Conservation (phyloP, 345 rosid species). For the Eucalyptus marginata region DNA sequence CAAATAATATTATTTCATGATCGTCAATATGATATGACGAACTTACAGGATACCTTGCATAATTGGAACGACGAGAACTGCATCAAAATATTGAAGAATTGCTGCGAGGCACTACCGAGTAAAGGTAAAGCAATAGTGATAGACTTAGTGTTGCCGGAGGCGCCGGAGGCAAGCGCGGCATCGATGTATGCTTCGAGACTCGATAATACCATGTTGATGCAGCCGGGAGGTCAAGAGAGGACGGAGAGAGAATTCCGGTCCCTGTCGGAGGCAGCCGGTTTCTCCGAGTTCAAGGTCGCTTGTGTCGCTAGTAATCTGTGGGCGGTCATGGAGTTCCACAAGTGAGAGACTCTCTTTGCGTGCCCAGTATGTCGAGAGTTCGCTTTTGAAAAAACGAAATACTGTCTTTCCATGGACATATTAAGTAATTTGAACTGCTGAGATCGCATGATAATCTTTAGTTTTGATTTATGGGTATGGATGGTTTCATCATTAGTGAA, state of each 20-base stretch:
- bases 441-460: background rate
- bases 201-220: constrained; percentile 6
- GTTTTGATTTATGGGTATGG: background rate
- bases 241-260: background rate
- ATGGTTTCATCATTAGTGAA: background rate
- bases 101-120: background rate
- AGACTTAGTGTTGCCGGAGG: constrained; percentile 7
- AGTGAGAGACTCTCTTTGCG: background rate
- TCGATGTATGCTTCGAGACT: constrained; percentile 1
- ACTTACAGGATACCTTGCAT: constrained; percentile 1
- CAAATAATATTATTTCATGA: background rate
- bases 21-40: background rate
- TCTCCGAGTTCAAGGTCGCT: background rate
- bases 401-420: background rate
- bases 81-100: constrained; percentile 1
- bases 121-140: constrained; percentile 5
- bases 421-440: background rate
- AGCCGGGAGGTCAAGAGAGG: constrained; percentile 9
- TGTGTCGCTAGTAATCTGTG: constrained; percentile 1
- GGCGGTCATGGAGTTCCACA: constrained; percentile 11
- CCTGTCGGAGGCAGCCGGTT: constrained; percentile 1
- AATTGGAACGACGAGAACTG: constrained; percentile 11
- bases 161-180: background rate
- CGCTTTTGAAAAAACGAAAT: background rate
- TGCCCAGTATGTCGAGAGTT: background rate